phyloP scores from a whole-genome alignment of 768 basidiomycete species.

The Chalciporus piperatus region DNA sequence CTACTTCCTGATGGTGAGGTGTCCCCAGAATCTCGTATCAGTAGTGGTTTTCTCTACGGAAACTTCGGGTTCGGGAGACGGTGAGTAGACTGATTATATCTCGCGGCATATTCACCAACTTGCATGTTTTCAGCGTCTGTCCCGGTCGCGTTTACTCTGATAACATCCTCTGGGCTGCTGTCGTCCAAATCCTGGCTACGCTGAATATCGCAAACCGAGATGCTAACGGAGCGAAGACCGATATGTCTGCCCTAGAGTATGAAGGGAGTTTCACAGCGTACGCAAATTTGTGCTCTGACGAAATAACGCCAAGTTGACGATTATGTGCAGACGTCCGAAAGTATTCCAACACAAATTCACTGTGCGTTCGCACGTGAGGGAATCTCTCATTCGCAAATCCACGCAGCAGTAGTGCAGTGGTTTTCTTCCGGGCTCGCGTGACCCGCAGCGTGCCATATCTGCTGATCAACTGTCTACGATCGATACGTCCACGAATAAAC shows the following conservation, averaged over 20 bases:
- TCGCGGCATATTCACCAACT: neutral
- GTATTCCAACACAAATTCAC: neutral
- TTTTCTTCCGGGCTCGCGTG: too few relatives aligned
- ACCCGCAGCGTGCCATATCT: too few relatives aligned
- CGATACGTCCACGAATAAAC: too few relatives aligned
- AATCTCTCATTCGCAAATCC: neutral
- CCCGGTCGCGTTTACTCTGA: constrained; percentile 2
- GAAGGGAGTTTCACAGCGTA: constrained; percentile 3
- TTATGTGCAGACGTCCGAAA: neutral
- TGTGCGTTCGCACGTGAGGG: neutral
- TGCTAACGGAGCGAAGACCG: neutral
- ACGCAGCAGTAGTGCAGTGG: neutral
- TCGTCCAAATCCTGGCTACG: neutral
- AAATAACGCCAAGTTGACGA: neutral
- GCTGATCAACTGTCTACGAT: too few relatives aligned
- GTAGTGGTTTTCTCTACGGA: neutral
- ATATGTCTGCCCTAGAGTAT: neutral
- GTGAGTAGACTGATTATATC: neutral
- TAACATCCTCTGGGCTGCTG: neutral
- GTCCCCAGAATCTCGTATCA: neutral
- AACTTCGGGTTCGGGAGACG: constrained; percentile 4
- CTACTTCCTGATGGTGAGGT: neutral
- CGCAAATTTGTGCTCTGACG: neutral
- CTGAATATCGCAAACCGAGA: neutral
- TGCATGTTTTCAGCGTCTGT: neutral